Base-by-base conservation (phyloP, 2,329 filamentous ascomycete genomes). In the Aureobasidium sp. region DNA sequence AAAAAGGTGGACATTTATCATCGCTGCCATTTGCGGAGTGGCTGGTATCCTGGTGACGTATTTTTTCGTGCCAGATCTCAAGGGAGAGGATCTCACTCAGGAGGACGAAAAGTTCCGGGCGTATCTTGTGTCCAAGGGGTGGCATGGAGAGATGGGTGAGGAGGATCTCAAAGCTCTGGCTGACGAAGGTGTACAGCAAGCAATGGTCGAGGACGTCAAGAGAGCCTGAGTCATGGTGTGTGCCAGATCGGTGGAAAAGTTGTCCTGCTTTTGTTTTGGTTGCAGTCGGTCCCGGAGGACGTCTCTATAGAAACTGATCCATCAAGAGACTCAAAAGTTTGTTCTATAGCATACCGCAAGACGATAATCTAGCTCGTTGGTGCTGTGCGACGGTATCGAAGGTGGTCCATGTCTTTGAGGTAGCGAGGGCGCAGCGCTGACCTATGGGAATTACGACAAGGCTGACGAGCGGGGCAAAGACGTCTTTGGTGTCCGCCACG, bases 1-100 rank as follows among this genome's bases (percentile, higher is more conserved):
- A 0, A 78, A 80, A 66, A 72, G 72, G 37, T 81, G 77, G 77
- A 81, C 79, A 0, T 81, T 81, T 53, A 80, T 82, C 63, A 77
- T 81, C 56, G 79, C 79, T 9, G 79, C 79, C 1, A 79, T 81
- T 35, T 79, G 77, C 57, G 79, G 78, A 17, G 74, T 81, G 14
- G 73, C 72, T 0, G 79, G 79, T 0, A 71, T 81, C 11, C 33
- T 78, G 6, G 78, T 81, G 5, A 80, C 78, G 0, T 79, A 69
- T 53, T 74, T 80, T 65, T 80, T 81, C 52, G 71, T 81, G 1
- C 77, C 77, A 0, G 71, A 79, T 66, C 64, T 80, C 22, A 75
- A 71, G 0, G 77, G 76, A 11, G 77, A 79, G 48, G 77, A 81
- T 68, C 67, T 81, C 27, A 67, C 69, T 3, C 62, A 72, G 11